Conservation (phyloP, 169 alveolate species). For the Besnoitia besnoiti region DNA sequence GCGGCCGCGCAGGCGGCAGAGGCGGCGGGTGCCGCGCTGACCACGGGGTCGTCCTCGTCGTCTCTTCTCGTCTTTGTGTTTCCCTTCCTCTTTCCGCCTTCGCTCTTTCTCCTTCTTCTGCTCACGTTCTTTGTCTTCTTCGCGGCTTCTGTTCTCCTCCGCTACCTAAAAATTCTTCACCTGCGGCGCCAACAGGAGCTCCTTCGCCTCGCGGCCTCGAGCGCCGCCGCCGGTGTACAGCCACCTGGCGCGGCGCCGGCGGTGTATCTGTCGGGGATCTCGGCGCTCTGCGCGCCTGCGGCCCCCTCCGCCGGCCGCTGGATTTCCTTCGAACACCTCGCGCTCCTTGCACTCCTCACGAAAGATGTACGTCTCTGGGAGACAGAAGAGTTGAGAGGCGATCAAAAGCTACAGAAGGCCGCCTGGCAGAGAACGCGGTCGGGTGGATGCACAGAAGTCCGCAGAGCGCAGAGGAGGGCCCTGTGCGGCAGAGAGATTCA, state of each 20-base stretch:
- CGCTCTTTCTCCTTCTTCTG: not conserved
- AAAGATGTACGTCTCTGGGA: not conserved
- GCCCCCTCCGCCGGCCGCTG: not conserved
- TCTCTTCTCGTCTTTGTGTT: conserved; percentile 22
- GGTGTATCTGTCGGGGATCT: too few species aligned
- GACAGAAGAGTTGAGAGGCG: not conserved
- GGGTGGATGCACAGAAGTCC: too few species aligned
- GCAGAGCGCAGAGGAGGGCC: too few species aligned
- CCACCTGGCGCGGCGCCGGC: not conserved
- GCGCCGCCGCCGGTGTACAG: not conserved
- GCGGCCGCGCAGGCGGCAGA: conserved; percentile 26
- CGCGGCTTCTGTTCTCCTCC: conserved; percentile 25
- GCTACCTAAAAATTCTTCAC: conserved; percentile 14
- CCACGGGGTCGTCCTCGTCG: conserved; percentile 25
- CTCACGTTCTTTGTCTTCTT: conserved; percentile 5
- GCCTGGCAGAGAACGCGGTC: too few species aligned
- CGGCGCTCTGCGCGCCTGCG: not conserved
- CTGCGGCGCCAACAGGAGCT: conserved; percentile 2
- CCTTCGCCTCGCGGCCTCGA: not conserved
- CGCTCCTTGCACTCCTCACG: conserved; percentile 16
- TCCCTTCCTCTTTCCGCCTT: not conserved
- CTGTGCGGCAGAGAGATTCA: too few species aligned
- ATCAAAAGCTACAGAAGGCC: not conserved
- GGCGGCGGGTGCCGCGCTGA: conserved; percentile 20
- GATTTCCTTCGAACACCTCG: not conserved